phyloP scores from a whole-genome alignment of 768 basidiomycete species.

The Strobilomyces confusus region DNA sequence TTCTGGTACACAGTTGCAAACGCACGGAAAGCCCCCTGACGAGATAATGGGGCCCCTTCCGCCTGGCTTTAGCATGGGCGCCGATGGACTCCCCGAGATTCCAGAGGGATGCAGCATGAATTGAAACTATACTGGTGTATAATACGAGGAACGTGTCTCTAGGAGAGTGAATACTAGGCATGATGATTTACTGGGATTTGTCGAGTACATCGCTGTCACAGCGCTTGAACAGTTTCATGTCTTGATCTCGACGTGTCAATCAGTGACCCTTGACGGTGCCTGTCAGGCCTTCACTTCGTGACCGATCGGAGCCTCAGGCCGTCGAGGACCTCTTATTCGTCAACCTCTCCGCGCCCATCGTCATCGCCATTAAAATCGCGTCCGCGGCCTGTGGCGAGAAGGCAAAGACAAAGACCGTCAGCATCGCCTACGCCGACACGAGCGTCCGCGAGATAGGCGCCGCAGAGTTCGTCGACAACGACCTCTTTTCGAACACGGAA shows the following conservation, averaged over 20 bases:
- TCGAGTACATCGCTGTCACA: no score
- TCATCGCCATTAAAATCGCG: no score
- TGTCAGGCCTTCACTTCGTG: no score
- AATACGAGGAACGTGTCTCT: background rate
- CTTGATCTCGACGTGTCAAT: no score
- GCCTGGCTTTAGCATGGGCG: conserved; percentile 54
- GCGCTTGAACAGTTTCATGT: no score
- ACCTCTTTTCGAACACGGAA: conserved; percentile 93
- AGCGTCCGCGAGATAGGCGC: conserved; percentile 82
- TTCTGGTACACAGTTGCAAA: conserved; percentile 48
- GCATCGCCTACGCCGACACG: conserved; percentile 90
- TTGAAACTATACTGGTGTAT: background rate
- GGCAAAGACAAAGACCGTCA: conserved; percentile 68
- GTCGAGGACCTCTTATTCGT: no score
- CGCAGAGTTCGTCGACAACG: conserved; percentile 90
- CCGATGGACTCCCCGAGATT: conserved; percentile 51
- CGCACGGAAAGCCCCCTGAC: conserved; percentile 68
- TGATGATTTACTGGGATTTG: no score
- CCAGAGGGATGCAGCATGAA: conserved; percentile 28
- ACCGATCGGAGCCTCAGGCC: no score
- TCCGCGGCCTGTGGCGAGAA: conserved; percentile 45
- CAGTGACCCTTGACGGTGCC: no score
- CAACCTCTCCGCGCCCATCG: no score
- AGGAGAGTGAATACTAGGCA: background rate
- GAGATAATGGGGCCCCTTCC: conserved; percentile 85